A percentile compares a stretch with the other conserved stretches of the same genome.
Evolutionary conservation across 2,329 filamentous ascomycete genomes (phyloP).

Genomic region (Penicillium crustosum): DNA sequence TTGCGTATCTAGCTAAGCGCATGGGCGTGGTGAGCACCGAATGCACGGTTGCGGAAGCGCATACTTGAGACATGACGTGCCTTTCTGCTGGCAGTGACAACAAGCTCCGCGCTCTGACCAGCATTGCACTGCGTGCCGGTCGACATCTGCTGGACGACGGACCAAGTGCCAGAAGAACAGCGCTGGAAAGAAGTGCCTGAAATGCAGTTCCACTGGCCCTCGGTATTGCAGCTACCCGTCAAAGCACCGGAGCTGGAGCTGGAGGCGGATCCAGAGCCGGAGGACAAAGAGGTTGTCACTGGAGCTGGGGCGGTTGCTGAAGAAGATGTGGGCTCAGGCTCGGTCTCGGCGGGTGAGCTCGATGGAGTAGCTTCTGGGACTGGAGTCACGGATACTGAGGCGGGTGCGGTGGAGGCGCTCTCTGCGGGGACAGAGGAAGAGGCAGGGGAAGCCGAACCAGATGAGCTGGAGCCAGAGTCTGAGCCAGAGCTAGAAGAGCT

Average conservation of each 20-base stretch:
- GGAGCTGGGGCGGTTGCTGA: conserved; percentile 3
- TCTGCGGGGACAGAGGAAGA: conserved; percentile 8
- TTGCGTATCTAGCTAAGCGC: conserved; percentile 23
- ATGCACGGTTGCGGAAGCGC: conserved; percentile 31
- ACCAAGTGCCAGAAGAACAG: conserved; percentile 61
- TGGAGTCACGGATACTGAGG: neutral
- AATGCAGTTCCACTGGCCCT: conserved; percentile 62
- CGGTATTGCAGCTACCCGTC: conserved; percentile 50
- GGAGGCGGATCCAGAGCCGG: neutral
- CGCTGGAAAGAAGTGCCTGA: conserved; percentile 59
- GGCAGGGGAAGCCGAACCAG: neutral
- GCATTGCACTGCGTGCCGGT: conserved; percentile 54
- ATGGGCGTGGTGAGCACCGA: conserved; percentile 21
- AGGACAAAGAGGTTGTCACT: neutral
- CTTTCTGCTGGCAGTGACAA: conserved; percentile 25
- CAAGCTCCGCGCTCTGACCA: conserved; percentile 34
- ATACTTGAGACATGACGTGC: conserved; percentile 29
- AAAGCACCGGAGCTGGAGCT: conserved; percentile 35
- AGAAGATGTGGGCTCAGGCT: neutral
- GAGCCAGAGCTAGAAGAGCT: conserved; percentile 15
- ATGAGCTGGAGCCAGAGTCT: conserved; percentile 10
- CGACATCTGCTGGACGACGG: conserved; percentile 51
- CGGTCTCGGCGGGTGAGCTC: conserved; percentile 2
- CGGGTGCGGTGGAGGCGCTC: neutral
- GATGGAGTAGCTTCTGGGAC: conserved; percentile 8